These are phyloP conservation scores for Amoeboaphelidium protococcarum DNA, from an alignment of 371 early-diverging fungal species.

Conservation along the genomic window DNA sequence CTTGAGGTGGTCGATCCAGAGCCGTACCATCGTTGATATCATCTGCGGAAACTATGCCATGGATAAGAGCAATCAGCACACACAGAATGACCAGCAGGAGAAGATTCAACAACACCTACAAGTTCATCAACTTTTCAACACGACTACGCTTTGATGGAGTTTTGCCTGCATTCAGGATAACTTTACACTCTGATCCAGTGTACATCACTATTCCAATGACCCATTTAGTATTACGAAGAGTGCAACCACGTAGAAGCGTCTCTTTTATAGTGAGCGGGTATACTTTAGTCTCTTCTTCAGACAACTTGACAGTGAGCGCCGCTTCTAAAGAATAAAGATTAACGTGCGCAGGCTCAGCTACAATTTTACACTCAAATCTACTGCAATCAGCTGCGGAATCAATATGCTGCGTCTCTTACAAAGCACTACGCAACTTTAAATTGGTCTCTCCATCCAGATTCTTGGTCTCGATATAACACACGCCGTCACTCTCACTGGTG, in stretches of 20 bases:
- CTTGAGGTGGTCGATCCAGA: too few relatives aligned
- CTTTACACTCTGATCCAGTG: slow-evolving; percentile 74
- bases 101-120: slow-evolving; percentile 9
- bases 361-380: slow-evolving; percentile 27
- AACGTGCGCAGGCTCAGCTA: slow-evolving; percentile 34
- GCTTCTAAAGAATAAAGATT: slow-evolving; percentile 18
- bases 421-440: slow-evolving; percentile 40
- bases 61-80: neutral
- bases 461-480: slow-evolving; percentile 84
- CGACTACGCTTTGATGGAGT: slow-evolving; percentile 67
- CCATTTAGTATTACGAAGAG: slow-evolving; percentile 62
- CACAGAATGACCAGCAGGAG: neutral
- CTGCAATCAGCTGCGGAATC: slow-evolving; percentile 24
- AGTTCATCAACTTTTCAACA: slow-evolving; percentile 27
- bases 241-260: slow-evolving; percentile 66
- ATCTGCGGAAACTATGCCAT: neutral
- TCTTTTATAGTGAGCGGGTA: slow-evolving; percentile 29
- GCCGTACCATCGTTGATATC: neutral
- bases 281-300: neutral
- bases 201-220: slow-evolving; percentile 54
- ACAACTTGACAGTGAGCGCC: too few relatives aligned
- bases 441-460: slow-evolving; percentile 83
- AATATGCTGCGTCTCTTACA: slow-evolving; percentile 18
- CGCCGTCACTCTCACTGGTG: slow-evolving; percentile 51
- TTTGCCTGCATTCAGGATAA: slow-evolving; percentile 50